Conservation (phyloP, 352 stramenopile genomes). For the Thalassiosira mediterranea region DNA sequence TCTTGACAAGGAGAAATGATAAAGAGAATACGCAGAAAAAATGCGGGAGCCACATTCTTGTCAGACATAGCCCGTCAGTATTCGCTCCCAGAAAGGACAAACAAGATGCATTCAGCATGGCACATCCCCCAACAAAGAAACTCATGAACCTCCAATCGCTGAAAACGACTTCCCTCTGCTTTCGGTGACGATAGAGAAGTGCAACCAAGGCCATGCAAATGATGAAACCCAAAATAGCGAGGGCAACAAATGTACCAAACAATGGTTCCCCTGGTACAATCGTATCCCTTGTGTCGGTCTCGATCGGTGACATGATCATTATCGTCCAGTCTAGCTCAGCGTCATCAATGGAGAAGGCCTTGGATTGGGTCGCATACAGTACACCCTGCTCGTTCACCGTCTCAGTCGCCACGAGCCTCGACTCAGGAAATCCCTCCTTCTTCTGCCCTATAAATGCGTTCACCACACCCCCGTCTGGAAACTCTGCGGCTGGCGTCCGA, state of each 20-base stretch:
- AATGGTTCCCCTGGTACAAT: constrained; percentile 30
- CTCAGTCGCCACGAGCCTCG: constrained; percentile 22
- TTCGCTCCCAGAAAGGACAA: constrained; percentile 42
- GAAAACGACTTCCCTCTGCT: constrained; percentile 28
- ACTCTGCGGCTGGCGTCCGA: constrained; percentile 26
- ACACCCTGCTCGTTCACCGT: constrained; percentile 5
- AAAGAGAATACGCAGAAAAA: constrained; percentile 45
- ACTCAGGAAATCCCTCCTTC: constrained; percentile 23
- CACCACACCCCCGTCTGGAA: no score
- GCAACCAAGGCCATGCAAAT: constrained; percentile 35
- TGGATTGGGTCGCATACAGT: constrained; percentile 35
- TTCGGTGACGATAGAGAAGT: constrained; percentile 31
- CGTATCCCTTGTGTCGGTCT: constrained; percentile 10
- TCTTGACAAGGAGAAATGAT: constrained; percentile 53
- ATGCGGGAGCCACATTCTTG: constrained; percentile 50
- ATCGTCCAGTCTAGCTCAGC: constrained; percentile 42
- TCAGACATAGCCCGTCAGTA: constrained; percentile 42
- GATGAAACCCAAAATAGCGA: constrained; percentile 24
- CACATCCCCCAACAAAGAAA: constrained; percentile 50
- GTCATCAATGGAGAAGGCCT: constrained; percentile 21
- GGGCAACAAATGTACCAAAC: constrained; percentile 22
- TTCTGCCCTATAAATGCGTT: constrained; percentile 32
- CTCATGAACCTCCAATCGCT: constrained; percentile 58
- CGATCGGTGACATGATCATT: constrained; percentile 38
- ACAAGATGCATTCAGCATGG: constrained; percentile 39